A percentile compares a stretch with the other conserved stretches of the same genome.
phyloP scores from a whole-genome alignment of 495 filamentous ascomycete genomes.

The Penicillium coffeae region DNA sequence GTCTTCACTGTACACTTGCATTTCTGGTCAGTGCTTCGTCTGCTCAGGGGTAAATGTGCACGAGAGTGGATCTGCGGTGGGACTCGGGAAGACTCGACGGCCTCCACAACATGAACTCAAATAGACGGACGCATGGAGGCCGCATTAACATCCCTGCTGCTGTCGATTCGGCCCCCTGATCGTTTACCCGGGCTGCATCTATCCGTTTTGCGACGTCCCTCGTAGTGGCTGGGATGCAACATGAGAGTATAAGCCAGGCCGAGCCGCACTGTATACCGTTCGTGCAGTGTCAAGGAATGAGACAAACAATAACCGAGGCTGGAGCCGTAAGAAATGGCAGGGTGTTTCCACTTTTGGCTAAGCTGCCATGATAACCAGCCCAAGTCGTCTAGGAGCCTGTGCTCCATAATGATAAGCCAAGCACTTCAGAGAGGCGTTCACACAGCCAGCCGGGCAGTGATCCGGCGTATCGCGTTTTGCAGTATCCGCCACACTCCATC shows the following conservation, averaged over 20 bases:
- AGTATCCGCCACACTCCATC: background rate
- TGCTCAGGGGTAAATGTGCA: conserved; percentile 25
- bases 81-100: conserved; percentile 17
- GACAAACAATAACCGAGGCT: background rate
- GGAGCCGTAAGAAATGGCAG: no score
- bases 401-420: no score
- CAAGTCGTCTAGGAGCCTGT: no score
- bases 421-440: no score
- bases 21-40: conserved; percentile 20
- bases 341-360: no score
- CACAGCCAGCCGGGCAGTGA: no score
- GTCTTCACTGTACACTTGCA: conserved; percentile 12
- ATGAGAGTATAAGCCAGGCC: background rate
- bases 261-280: background rate
- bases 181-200: background rate
- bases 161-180: no score
- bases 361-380: no score
- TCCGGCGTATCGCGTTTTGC: no score
- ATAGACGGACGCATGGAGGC: background rate
- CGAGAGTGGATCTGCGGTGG: conserved; percentile 16
- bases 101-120: conserved; percentile 13
- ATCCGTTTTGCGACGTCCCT: conserved; percentile 3
- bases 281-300: background rate
- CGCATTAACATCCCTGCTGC: conserved; percentile 2
- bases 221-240: conserved; percentile 8